Evolutionary conservation across 1,284 basidiomycete species (phyloP).

Genomic region (Fomitopsis schrenkii): DNA sequence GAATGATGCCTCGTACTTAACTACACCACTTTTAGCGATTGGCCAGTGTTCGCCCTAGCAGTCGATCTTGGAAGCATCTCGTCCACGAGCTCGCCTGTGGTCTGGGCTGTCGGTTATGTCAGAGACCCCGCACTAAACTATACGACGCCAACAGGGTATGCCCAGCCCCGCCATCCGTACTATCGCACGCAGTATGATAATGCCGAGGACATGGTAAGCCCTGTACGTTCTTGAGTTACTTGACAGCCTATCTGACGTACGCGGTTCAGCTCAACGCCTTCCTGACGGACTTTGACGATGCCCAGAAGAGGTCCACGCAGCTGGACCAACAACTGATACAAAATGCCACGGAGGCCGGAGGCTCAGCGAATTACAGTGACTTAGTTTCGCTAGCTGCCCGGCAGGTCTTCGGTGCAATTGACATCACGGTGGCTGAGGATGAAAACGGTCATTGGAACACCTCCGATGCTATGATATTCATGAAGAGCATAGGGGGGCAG

Average conservation of each 20-base stretch:
- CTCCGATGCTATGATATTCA: constrained; percentile 43
- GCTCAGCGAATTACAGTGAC: constrained; percentile 32
- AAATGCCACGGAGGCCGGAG: constrained; percentile 11
- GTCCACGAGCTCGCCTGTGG: constrained; percentile 14
- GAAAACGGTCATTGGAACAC: constrained; percentile 30
- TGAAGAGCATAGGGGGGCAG: constrained; percentile 30
- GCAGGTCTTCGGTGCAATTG: constrained; percentile 37
- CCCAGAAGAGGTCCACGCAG: constrained; percentile 15
- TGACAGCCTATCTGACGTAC: neutral
- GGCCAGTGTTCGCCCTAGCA: constrained; percentile 16
- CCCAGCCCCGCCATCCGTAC: constrained; percentile 21
- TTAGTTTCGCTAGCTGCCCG: constrained; percentile 37
- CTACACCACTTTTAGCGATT: constrained; percentile 6
- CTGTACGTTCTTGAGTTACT: neutral
- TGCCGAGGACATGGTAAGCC: constrained; percentile 15
- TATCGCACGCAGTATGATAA: constrained; percentile 18
- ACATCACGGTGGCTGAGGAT: constrained; percentile 30
- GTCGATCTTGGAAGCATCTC: constrained; percentile 19
- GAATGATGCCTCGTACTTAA: neutral
- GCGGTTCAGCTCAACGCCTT: constrained; percentile 11
- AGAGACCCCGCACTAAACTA: constrained; percentile 20
- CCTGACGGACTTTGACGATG: constrained; percentile 20
- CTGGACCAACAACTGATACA: constrained; percentile 23
- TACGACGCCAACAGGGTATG: constrained; percentile 14
- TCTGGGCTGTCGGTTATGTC: constrained; percentile 21